A percentile compares a stretch with the other conserved stretches of the same genome.
These are phyloP conservation scores for Colletotrichum filicis DNA, from an alignment of 2,329 filamentous ascomycete genomes.

Conservation along the genomic window DNA sequence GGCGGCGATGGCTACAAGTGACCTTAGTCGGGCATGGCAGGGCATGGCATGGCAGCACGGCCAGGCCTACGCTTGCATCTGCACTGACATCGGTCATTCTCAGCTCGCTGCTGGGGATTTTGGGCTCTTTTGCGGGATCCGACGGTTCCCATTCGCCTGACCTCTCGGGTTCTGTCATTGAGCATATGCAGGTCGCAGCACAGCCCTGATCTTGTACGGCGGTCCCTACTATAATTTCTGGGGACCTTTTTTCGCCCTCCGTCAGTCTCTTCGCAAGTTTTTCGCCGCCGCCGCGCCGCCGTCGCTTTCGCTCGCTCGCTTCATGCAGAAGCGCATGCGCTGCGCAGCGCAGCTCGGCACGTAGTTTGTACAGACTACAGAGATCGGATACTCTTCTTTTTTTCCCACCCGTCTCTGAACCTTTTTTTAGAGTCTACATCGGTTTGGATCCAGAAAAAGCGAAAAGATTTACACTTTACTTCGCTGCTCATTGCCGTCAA, in stretches of 20 bases:
- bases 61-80: slow-evolving; percentile 8
- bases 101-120: background rate
- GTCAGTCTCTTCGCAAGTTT: background rate
- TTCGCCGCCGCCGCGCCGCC: background rate
- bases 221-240: slow-evolving; percentile 6
- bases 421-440: slow-evolving; percentile 5
- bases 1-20: background rate
- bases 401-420: background rate
- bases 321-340: background rate
- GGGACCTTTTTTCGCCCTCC: background rate
- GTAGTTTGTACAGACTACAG: background rate
- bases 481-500: background rate
- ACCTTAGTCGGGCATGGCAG: background rate
- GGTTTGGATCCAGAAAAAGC: background rate
- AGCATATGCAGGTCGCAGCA: slow-evolving; percentile 48
- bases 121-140: slow-evolving; percentile 37
- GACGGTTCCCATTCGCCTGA: slow-evolving; percentile 42
- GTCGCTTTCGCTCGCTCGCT: slow-evolving; percentile 1
- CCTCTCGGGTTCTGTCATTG: slow-evolving; percentile 43
- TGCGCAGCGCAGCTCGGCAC: background rate
- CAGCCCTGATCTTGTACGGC: slow-evolving; percentile 42
- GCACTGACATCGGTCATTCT: background rate
- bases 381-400: background rate
- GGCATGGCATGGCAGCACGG: background rate
- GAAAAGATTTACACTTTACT: background rate